Base-by-base conservation (phyloP, 192 early-diverging fungal genomes). In the Coemansia sp. region DNA sequence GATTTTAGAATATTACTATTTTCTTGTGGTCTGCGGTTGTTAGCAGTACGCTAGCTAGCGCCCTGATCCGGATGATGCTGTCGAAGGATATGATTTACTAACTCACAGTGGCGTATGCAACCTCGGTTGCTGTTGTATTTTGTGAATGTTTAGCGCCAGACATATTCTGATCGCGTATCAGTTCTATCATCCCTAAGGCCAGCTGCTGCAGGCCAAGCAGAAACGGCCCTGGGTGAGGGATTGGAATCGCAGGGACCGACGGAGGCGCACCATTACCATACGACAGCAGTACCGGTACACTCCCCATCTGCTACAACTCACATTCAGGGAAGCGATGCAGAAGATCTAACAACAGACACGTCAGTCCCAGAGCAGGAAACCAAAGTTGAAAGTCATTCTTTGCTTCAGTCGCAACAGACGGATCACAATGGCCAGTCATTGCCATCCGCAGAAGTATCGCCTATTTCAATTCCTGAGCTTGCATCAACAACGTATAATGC, bases 111-210 rank as follows among this genome's bases (percentile, higher is more conserved):
- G 32, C 8, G 32, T 35, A 35, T 35, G 32, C 32, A 35, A 35
- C 32, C 32, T 0, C 0, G 32, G 32, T 35, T 45, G 41, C 16
- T 45, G 14, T 45, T n/a, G 14, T 13, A 5, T 45, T 45, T 45
- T 45, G 41, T n/a, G 48, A 49, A 49, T 26, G 14, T 37, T 55
- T 81, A 82, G 79, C 65, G 79, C 24, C 74, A 82, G 52, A 82
- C 81, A n/a, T 82, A 82, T 59, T 78, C 75, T 24, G 81, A 82
- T 47, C 74, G 81, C 41, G 73, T 82, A 24, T 57, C 74, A 3
- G 81, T 78, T 20, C 64, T 82, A 29, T 76, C 73, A 0, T 79
- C 76, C 5, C 57, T 73, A 20, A 61, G 72, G 18, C 73, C 73
- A 10, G 27, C 56, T 45, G 49, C 54, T 20, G 22, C 57, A 4